Evolutionary conservation across 495 filamentous ascomycete species (phyloP).

Genomic region (Hypoxylon intermedium): DNA sequence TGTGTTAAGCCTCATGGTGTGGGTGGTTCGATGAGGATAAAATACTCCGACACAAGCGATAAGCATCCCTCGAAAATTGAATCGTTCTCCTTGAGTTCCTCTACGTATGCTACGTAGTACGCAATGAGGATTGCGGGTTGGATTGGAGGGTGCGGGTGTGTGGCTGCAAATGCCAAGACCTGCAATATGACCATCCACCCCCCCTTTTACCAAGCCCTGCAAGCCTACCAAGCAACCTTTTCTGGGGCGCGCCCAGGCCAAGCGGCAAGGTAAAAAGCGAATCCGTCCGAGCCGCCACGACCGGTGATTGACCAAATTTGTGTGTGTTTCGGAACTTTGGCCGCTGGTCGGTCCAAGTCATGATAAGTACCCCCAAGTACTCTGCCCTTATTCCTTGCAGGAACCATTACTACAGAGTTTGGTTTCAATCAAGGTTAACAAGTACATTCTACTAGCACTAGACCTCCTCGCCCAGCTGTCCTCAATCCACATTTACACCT

Average conservation of each 20-base stretch:
- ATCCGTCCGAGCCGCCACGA: conserved; percentile 49
- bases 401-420: conserved; percentile 34
- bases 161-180: conserved; percentile 31
- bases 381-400: conserved; percentile 38
- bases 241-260: conserved; percentile 42
- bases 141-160: conserved; percentile 16
- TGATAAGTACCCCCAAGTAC: conserved; percentile 36
- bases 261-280: conserved; percentile 43
- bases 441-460: conserved; percentile 4
- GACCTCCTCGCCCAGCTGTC: no score
- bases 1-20: conserved; percentile 29
- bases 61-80: conserved; percentile 39
- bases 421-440: conserved; percentile 21
- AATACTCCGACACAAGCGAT: conserved; percentile 45
- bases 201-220: conserved; percentile 38
- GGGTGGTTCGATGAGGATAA: conserved; percentile 33
- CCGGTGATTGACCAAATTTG: conserved; percentile 47
- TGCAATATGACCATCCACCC: conserved; percentile 43
- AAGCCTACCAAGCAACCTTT: conserved; percentile 42
- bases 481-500: no score
- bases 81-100: conserved; percentile 31
- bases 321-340: conserved; percentile 43
- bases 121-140: conserved; percentile 14
- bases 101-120: conserved; percentile 18
- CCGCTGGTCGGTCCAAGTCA: conserved; percentile 35